Evolutionary conservation across 257 asterid genomes (phyloP), one percentile per base, ranked within the genome.

Genomic region (Eustoma russellianum): DNA sequence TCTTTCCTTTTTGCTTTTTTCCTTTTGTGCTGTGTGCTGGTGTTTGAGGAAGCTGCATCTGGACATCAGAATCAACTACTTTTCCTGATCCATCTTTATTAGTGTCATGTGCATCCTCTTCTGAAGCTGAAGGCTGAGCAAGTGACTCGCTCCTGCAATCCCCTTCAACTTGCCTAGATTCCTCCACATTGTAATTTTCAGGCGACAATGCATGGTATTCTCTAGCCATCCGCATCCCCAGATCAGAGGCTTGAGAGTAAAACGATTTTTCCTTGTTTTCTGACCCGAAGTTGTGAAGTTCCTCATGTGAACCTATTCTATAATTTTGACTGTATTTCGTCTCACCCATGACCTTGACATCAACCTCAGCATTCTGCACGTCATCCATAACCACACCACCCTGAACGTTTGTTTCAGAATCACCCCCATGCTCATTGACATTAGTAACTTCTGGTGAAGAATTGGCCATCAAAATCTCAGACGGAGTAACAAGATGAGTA

Each of bases 401-500:
- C 73, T 81, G 95, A 52, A 78, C 48, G 62, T 68, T 85, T 46
- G 59, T 46, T 40, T 82, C 98, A 5, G 57, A 69, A 38, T 83
- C 95, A 57, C 71, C 75, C 68, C 64, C 74, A 52, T 82, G 73
- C 46, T 92, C 94, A 62, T 47, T 70, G 38, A 73, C 41, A 59
- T 74, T 75, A 74, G 46, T 79, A 64, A 70, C 70, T 53, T 91
- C 96, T 18, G 95, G 71, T 50, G 97, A 68, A 43, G 97, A 74
- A 64, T 52, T 80, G 55, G 86, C 87, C 95, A 77, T 88, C 75
- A 92, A 70, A 71, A 92, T 81, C 76, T 92, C 97, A 28, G 94
- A 72, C 73, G 99, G 95, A 61, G 97, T 92, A 47, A 92, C 94
- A 70, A 92, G 72, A 78, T 92, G 99, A 55, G 99, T 92, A 34